Evolutionary conservation across 495 filamentous ascomycete genomes (phyloP), one percentile per base, ranked within the genome.

Genomic region (Neurospora pannonica): DNA sequence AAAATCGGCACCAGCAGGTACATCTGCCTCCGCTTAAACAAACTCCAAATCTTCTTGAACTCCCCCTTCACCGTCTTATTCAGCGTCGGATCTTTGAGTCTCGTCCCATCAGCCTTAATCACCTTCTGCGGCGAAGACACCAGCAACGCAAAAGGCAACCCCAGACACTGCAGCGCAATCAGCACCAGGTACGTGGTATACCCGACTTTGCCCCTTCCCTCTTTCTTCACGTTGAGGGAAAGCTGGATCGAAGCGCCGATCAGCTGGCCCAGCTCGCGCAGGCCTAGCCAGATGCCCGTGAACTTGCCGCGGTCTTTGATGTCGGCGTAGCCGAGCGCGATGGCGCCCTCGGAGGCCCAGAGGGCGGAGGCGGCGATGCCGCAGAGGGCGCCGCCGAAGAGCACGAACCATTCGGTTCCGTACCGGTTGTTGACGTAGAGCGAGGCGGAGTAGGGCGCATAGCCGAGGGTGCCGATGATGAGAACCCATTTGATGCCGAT

Each of bases 351-450:
- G 67, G 85, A 85, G 0, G 85, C 88, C 88, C 88, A 89, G n/a
- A 89, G 79, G 9, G 87, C 80, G 9, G 86, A 87, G 0, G 88
- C 88, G 6, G 84, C 84, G 37, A 89, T 82, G 0, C 88, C 88
- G 77, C 88, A 90, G 11, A 85, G 84, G 4, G 84, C 87, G 7
- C 87, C 87, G 7, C 87, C 88, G 3, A 90, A 82, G 19, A 89
- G 76, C 0, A 89, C 83, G 71, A 90, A 85, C 88, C 88, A 90
- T 70, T 86, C 82, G 13, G 82, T 85, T 5, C 87, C 88, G 77
- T 86, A 89, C 0, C 86, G 84, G 77, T 88, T 90, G 76, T 90
- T 89, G 72, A 86, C 84, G 74, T 90, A 90, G 28, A 90, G 77
- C 0, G 86, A 84, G 5, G 88, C 88, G 1, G 85, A 87, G 76